Evolutionary conservation across 495 filamentous ascomycete species (phyloP).

Genomic region (Podospora anserina): DNA sequence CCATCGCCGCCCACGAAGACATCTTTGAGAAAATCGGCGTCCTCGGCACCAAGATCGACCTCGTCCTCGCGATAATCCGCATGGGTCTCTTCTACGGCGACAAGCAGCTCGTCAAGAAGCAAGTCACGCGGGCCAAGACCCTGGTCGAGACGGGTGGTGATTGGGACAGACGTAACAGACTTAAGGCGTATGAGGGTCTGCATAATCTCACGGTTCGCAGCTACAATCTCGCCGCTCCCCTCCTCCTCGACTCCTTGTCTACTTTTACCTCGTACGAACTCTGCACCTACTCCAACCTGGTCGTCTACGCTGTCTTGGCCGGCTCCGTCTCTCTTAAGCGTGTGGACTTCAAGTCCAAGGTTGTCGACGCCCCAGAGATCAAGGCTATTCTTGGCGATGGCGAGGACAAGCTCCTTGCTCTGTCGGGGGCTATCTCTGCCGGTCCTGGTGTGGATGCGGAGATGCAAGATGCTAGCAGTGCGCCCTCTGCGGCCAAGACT

Average conservation of each 20-base stretch:
- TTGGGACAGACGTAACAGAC: constrained; percentile 95
- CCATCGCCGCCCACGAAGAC: constrained; percentile 84
- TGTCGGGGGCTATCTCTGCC: constrained; percentile 71
- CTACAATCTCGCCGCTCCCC: constrained; percentile 82
- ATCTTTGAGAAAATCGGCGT: constrained; percentile 92
- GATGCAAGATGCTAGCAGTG: constrained; percentile 63
- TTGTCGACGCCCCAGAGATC: constrained; percentile 96
- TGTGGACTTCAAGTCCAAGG: constrained; percentile 97
- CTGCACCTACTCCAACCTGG: constrained; percentile 89
- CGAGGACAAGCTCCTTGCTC: constrained; percentile 77
- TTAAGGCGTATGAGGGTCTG: constrained; percentile 97
- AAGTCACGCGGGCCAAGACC: constrained; percentile 81
- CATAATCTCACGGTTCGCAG: constrained; percentile 88
- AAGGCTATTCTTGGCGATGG: constrained; percentile 89
- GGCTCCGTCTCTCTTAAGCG: constrained; percentile 92
- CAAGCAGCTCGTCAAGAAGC: constrained; percentile 84
- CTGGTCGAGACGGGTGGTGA: constrained; percentile 93
- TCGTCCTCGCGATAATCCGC: constrained; percentile 92
- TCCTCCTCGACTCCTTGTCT: constrained; percentile 91
- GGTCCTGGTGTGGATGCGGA: constrained; percentile 78
- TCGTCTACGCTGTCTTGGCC: constrained; percentile 92
- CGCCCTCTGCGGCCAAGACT: constrained; percentile 57
- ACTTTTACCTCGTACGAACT: constrained; percentile 99
- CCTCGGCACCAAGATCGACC: constrained; percentile 92
- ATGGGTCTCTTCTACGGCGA: constrained; percentile 95